Evolutionary conservation across 164 flowering plant species (phyloP), one percentile per base, ranked within the genome.

Genomic region (Brasenia schreberi): DNA sequence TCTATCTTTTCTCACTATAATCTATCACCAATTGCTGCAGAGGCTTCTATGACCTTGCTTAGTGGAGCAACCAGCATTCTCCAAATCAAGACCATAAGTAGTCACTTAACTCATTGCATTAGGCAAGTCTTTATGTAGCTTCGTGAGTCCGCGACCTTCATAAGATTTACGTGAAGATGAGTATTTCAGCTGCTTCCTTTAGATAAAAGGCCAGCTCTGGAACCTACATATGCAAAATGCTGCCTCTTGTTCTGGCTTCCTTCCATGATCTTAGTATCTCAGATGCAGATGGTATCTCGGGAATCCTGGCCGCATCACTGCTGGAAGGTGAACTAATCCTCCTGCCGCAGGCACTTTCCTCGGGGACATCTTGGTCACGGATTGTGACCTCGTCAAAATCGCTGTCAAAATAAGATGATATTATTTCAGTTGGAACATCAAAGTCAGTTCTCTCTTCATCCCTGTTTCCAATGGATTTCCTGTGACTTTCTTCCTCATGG

Each of bases 241-340:
- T 84, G 70, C 85, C 85, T 58, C 69, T 74, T 18, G 68, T 70
- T 69, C 87, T 76, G 68, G 39, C 75, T 80, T 67, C 80, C 76
- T 66, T 79, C 98, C 98, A 87, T 12, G 74, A 65, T 63, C 82
- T 73, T 42, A 90, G 76, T 64, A 87, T 87, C 67, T 85, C 87
- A 68, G 72, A 6, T 19, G 90, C 94, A 2, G 94, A 79, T 6
- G 92, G 93, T 65, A 70, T 43, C n/a, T 73, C 63, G 0, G 79
- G 67, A 42, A 45, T 71, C 12, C 43, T 18, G 43, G 69, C 18
- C 11, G 72, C 78, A 60, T 67, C 79, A 59, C n/a, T 65, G 5
- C 67, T 5, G 56, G 12, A 9, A 14, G 56, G 10, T 49, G 16
- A 75, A 12, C 60, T 44, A 11, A 16, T 19, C 3, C 63, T 67